Percentiles rank a stretch among this genome's conserved stretches.
Conservation (phyloP, 805 yeast genomes). For the Metschnikowia anglica region DNA sequence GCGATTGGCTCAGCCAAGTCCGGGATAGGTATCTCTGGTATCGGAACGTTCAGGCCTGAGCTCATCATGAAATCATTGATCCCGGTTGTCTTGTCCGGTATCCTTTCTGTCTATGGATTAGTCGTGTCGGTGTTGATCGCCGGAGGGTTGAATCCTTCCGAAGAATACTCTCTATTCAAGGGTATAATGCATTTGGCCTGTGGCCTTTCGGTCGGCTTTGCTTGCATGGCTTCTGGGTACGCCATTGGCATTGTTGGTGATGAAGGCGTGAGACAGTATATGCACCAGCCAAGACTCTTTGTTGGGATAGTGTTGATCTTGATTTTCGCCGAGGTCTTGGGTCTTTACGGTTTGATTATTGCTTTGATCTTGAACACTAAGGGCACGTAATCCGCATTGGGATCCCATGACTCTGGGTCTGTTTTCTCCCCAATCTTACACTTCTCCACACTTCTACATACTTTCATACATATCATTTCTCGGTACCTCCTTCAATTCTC, state of each 20-base stretch:
- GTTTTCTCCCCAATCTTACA: background rate
- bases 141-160: slow-evolving; percentile 77
- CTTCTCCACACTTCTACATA: slow-evolving; percentile 4
- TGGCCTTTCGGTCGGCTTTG: slow-evolving; percentile 94
- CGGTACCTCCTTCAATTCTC: background rate
- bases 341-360: slow-evolving; percentile 90
- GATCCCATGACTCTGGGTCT: too few species aligned
- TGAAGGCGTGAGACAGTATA: slow-evolving; percentile 83
- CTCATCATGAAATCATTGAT: slow-evolving; percentile 91
- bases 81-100: slow-evolving; percentile 99
- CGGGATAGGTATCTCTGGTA: slow-evolving; percentile 97
- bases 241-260: slow-evolving; percentile 95
- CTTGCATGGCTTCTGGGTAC: slow-evolving; percentile 95
- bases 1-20: slow-evolving; percentile 98
- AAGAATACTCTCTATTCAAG: slow-evolving; percentile 80
- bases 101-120: slow-evolving; percentile 91
- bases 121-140: slow-evolving; percentile 97
- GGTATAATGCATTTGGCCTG: slow-evolving; percentile 99
- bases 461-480: slow-evolving; percentile 1
- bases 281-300: slow-evolving; percentile 85
- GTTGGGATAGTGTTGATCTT: slow-evolving; percentile 88
- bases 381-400: slow-evolving; percentile 53
- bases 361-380: slow-evolving; percentile 90
- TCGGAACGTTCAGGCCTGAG: slow-evolving; percentile 96
- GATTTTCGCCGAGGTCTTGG: slow-evolving; percentile 89